Conservation (phyloP, 345 rosid species). For the Aquilaria sinensis region DNA sequence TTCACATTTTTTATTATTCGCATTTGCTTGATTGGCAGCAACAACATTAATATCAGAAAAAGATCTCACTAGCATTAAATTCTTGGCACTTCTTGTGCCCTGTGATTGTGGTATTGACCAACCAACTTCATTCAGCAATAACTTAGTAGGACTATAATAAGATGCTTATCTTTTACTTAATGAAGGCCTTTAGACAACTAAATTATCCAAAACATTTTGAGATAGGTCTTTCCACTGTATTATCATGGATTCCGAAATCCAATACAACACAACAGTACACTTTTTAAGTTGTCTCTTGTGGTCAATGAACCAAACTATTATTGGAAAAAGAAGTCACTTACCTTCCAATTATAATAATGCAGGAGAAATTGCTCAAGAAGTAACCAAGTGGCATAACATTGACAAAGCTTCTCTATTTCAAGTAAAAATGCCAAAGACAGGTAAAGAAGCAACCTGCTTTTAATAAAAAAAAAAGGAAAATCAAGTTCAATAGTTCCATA, state of each 20-base stretch:
- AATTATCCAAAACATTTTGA: conserved; percentile 44
- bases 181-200: conserved; percentile 33
- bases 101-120: conserved; percentile 75
- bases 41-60: conserved; percentile 22
- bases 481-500: conserved; percentile 9
- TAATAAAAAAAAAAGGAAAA: conserved; percentile 8
- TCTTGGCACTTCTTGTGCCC: conserved; percentile 49
- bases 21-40: conserved; percentile 31
- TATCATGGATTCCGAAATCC: conserved; percentile 31
- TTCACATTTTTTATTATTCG: conserved; percentile 48
- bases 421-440: conserved; percentile 84
- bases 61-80: conserved; percentile 47
- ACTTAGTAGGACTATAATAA: conserved; percentile 66
- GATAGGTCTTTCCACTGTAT: conserved; percentile 88
- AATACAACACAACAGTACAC: conserved; percentile 8
- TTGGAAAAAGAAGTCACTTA: conserved; percentile 18
- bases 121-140: conserved; percentile 74
- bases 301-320: conserved; percentile 11
- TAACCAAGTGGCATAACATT: conserved; percentile 89
- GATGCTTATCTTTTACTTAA: conserved; percentile 38
- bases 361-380: conserved; percentile 93
- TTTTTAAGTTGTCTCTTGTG: conserved; percentile 7
- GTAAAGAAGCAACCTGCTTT: conserved; percentile 78
- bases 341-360: conserved; percentile 88
- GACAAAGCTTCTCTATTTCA: conserved; percentile 92